These are phyloP conservation scores for Rhizopogon vesiculosus DNA, from an alignment of 768 basidiomycete species.

Conservation along the genomic window DNA sequence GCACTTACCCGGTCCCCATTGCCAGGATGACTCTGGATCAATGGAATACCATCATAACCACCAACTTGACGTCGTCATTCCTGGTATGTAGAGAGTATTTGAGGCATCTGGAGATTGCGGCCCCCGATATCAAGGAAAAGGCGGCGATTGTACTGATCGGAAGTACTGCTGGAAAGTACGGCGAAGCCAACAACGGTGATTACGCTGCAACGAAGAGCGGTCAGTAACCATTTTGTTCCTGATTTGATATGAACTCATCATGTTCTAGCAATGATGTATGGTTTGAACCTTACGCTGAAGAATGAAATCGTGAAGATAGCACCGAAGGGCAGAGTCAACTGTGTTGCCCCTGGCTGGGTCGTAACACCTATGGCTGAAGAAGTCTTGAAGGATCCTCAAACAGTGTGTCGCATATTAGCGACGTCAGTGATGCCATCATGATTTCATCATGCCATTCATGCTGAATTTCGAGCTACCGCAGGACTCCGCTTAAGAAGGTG, in stretches of 20 bases:
- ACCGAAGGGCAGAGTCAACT: conserved; percentile 65
- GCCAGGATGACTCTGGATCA: conserved; percentile 54
- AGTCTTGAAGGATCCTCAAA: conserved; percentile 47
- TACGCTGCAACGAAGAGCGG: conserved; percentile 69
- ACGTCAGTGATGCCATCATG: conserved; percentile 41
- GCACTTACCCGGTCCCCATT: conserved; percentile 41
- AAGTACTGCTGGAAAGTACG: conserved; percentile 68
- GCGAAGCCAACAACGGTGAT: conserved; percentile 64
- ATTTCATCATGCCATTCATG: neutral
- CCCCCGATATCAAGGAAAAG: conserved; percentile 42
- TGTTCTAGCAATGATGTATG: conserved; percentile 63
- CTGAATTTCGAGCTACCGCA: conserved; percentile 18
- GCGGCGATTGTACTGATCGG: conserved; percentile 65
- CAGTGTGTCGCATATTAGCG: conserved; percentile 57
- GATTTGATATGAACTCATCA: neutral
- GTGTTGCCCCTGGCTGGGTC: conserved; percentile 66
- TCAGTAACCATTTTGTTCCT: conserved; percentile 13
- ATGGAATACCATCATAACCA: conserved; percentile 57
- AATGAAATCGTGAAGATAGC: conserved; percentile 80
- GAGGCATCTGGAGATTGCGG: conserved; percentile 34
- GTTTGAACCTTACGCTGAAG: conserved; percentile 61
- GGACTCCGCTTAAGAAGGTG: conserved; percentile 68
- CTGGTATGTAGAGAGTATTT: conserved; percentile 63
- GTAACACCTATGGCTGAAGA: conserved; percentile 59
- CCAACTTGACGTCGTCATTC: conserved; percentile 66